These are phyloP conservation scores for Jamesozyma gamospora DNA, from an alignment of 805 yeast genomes.

Conservation along the genomic window DNA sequence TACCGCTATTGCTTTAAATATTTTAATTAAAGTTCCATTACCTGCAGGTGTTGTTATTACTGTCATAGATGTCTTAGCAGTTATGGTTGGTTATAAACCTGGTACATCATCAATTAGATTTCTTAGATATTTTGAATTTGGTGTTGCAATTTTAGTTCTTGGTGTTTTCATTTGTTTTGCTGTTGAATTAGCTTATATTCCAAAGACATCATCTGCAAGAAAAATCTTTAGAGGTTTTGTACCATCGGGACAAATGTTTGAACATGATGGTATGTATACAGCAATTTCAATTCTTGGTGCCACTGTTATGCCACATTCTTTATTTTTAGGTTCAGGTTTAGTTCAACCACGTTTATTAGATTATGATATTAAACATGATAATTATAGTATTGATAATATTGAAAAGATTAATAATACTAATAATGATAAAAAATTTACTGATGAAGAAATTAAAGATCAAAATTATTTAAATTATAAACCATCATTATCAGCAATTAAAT, in stretches of 20 bases:
- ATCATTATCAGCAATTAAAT: constrained; percentile 57
- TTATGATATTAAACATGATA: constrained; percentile 53
- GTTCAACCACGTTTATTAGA: constrained; percentile 79
- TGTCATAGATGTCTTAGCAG: constrained; percentile 68
- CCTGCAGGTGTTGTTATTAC: constrained; percentile 72
- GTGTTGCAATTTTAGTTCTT: constrained; percentile 61
- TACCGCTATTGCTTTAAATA: constrained; percentile 77
- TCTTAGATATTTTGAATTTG: constrained; percentile 63
- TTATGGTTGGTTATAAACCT: constrained; percentile 69
- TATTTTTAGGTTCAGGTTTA: constrained; percentile 75
- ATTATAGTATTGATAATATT: constrained; percentile 26
- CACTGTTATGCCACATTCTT: constrained; percentile 88
- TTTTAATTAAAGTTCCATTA: constrained; percentile 64
- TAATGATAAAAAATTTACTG: constrained; percentile 6
- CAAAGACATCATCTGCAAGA: constrained; percentile 33
- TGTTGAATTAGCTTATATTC: constrained; percentile 55
- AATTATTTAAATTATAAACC: constrained; percentile 51
- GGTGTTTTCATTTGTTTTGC: constrained; percentile 73
- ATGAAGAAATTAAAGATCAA: constrained; percentile 29
- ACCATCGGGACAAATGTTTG: constrained; percentile 44
- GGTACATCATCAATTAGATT: constrained; percentile 64
- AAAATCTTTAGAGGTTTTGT: constrained; percentile 57
- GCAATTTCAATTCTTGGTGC: constrained; percentile 84
- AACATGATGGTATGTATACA: constrained; percentile 57
- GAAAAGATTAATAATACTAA: too few species aligned